Conservation (phyloP, 257 asterid species). For the Penstemon davidsonii region DNA sequence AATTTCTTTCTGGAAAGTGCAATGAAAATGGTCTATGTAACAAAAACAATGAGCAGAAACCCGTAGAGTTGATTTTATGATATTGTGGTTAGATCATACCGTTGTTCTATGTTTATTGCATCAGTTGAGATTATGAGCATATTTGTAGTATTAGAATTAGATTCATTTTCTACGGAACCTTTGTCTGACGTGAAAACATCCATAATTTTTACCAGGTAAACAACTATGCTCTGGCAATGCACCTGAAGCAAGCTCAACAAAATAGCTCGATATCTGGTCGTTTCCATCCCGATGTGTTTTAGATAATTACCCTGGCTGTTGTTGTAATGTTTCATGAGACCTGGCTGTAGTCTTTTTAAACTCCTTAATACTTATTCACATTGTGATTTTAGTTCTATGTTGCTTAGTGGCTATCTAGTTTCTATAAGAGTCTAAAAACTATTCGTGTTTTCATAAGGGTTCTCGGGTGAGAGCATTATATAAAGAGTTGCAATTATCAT, state of each 20-base stretch:
- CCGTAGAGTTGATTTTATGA: neutral
- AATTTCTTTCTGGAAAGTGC: too few species aligned
- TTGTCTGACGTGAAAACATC: neutral
- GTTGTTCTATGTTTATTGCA: neutral
- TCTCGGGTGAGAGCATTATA: too few species aligned
- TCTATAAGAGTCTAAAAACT: too few species aligned
- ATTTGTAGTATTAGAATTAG: neutral
- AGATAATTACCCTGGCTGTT: constrained; percentile 15
- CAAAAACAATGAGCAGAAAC: neutral
- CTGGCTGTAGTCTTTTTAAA: too few species aligned
- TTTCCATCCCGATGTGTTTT: constrained; percentile 82
- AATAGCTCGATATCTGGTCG: constrained; percentile 70
- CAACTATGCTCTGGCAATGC: constrained; percentile 80
- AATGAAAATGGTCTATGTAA: neutral
- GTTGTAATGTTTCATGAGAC: too few species aligned
- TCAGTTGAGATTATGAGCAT: neutral
- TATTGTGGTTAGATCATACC: neutral
- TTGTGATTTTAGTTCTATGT: too few species aligned
- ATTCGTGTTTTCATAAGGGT: too few species aligned
- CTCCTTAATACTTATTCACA: too few species aligned
- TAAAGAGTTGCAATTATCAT: too few species aligned
- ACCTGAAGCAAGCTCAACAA: constrained; percentile 89
- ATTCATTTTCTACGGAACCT: constrained; percentile 1
- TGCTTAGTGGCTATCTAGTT: too few species aligned
- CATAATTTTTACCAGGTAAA: constrained; percentile 41